Percentiles rank a stretch among this genome's conserved stretches.
Conservation (phyloP, 257 asterid genomes). For the Striga asiatica region DNA sequence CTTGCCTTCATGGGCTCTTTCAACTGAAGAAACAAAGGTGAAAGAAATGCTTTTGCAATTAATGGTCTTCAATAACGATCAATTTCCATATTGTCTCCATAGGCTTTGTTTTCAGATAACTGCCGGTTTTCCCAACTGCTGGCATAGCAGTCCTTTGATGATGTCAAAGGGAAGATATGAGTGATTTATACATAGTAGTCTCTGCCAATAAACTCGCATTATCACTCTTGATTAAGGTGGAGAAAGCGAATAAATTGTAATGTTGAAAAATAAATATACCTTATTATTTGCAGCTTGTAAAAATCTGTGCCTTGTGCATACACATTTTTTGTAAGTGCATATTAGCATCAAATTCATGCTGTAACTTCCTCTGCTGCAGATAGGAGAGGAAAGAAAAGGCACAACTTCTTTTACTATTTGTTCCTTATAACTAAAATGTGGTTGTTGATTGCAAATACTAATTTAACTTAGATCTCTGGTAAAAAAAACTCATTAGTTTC, state of each 20-base stretch:
- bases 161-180: not conserved
- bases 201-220: constrained; percentile 6
- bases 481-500: too few relatives aligned
- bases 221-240: not conserved
- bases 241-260: not conserved
- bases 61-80: too few relatives aligned
- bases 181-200: not conserved
- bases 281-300: not conserved
- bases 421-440: not conserved
- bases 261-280: not conserved
- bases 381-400: too few relatives aligned
- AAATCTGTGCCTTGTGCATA: not conserved
- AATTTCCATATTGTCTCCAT: too few relatives aligned
- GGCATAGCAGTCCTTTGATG: not conserved
- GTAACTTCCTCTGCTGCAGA: too few relatives aligned
- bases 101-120: too few relatives aligned
- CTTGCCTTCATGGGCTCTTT: constrained; percentile 52
- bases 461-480: not conserved
- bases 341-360: too few relatives aligned
- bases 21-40: constrained; percentile 68
- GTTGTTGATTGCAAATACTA: not conserved
- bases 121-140: constrained; percentile 7
- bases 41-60: too few relatives aligned
- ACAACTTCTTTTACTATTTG: not conserved
- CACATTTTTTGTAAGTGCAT: too few relatives aligned